Conservation (phyloP, 805 yeast genomes). For the Saccharomyces mikatae region DNA sequence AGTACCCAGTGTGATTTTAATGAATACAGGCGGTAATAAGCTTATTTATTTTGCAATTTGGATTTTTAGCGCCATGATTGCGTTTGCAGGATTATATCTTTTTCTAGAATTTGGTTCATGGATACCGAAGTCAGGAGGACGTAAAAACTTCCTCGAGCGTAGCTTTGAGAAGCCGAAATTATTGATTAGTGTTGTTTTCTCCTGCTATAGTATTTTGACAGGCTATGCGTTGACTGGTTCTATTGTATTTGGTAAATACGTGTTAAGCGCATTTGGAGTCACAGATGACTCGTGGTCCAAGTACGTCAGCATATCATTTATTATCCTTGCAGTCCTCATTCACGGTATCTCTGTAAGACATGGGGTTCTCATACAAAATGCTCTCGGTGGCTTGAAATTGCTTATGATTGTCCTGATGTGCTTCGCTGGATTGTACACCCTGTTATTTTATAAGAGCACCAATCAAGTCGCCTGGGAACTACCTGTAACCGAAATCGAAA, state of each 20-base stretch:
- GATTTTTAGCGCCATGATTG: conserved; percentile 51
- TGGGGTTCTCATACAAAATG: conserved; percentile 55
- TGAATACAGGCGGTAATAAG: conserved; percentile 62
- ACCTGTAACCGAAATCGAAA: conserved; percentile 22
- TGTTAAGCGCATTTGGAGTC: conserved; percentile 38
- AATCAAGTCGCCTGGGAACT: conserved; percentile 5
- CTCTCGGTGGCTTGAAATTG: conserved; percentile 55
- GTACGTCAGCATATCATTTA: conserved; percentile 35
- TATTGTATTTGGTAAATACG: conserved; percentile 55
- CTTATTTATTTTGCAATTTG: conserved; percentile 53
- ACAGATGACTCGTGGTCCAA: conserved; percentile 35
- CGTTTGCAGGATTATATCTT: conserved; percentile 60
- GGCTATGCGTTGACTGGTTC: conserved; percentile 50
- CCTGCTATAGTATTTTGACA: conserved; percentile 42
- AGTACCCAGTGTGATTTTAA: conserved; percentile 57
- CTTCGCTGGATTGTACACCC: conserved; percentile 49
- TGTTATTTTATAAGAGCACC: conserved; percentile 30
- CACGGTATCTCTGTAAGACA: conserved; percentile 53
- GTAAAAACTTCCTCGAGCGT: conserved; percentile 62
- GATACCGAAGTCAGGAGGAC: conserved; percentile 69
- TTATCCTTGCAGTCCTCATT: conserved; percentile 33
- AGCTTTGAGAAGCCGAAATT: conserved; percentile 54
- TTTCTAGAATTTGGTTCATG: conserved; percentile 64
- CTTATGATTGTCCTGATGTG: conserved; percentile 46
- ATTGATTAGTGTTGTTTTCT: conserved; percentile 44